phyloP scores from a whole-genome alignment of 345 rosid genomes.

The Moricandia arvensis region DNA sequence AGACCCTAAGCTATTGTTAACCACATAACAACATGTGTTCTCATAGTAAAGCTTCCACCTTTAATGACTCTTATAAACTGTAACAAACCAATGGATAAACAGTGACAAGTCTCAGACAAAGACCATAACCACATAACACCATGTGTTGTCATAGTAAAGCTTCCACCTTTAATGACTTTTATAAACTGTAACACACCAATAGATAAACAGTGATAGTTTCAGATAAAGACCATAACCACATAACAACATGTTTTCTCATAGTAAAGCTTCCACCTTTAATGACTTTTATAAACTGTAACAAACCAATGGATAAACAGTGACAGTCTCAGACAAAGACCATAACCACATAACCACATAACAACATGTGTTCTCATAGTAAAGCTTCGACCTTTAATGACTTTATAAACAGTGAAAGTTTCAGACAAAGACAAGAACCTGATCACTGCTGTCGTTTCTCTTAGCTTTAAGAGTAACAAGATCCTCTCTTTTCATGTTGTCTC shows the following conservation, averaged over 20 bases:
- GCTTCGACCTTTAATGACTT: no score
- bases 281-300: no score
- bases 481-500: conserved; percentile 83
- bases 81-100: neutral
- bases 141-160: neutral
- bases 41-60: neutral
- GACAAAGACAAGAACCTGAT: conserved; percentile 49
- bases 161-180: neutral
- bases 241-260: no score
- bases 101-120: no score
- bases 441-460: conserved; percentile 51
- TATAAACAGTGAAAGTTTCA: neutral
- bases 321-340: no score
- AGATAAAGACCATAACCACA: no score
- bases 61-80: neutral
- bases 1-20: neutral
- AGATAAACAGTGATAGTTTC: neutral
- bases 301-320: neutral
- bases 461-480: conserved; percentile 68
- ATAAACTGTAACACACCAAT: neutral
- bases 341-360: no score
- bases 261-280: no score
- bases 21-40: no score
- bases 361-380: no score
- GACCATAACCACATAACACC: no score